Evolutionary conservation across 768 basidiomycete species (phyloP).

Genomic region (Butyriboletus loyo): DNA sequence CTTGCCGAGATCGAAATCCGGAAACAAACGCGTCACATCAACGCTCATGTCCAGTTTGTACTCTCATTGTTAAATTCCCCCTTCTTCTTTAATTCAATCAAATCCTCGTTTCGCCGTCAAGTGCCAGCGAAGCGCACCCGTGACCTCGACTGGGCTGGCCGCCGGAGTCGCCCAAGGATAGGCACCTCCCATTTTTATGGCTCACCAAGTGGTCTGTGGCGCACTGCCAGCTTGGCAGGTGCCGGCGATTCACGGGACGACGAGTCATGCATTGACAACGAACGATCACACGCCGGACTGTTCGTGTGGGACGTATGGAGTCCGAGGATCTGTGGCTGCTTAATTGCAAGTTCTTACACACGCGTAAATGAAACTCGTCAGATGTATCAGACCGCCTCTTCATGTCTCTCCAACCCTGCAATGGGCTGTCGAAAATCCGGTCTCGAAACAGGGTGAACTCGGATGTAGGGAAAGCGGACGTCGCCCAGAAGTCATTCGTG

Average conservation of each 20-base stretch:
- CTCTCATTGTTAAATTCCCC: neutral
- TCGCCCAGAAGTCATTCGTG: neutral
- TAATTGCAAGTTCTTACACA: neutral
- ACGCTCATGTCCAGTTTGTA: neutral
- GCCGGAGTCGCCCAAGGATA: constrained; percentile 4
- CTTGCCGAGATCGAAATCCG: constrained; percentile 7
- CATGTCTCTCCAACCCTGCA: no score
- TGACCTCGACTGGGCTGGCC: neutral
- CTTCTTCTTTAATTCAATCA: neutral
- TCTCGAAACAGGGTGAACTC: neutral
- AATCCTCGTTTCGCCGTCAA: neutral
- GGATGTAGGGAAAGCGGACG: neutral
- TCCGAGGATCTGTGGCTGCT: constrained; percentile 17
- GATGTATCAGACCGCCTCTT: no score
- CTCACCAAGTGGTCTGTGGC: neutral
- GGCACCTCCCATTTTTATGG: constrained; percentile 7
- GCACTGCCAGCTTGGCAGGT: constrained; percentile 2
- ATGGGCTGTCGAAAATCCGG: neutral
- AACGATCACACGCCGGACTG: constrained; percentile 3
- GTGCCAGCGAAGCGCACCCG: neutral
- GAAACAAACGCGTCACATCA: neutral
- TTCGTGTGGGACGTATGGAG: neutral
- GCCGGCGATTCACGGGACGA: constrained; percentile 1
- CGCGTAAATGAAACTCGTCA: constrained; percentile 22
- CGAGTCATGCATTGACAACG: constrained; percentile 1